phyloP scores from a whole-genome alignment of 225 moss, liverwort and hornwort genomes.

The Polytrichum commune region DNA sequence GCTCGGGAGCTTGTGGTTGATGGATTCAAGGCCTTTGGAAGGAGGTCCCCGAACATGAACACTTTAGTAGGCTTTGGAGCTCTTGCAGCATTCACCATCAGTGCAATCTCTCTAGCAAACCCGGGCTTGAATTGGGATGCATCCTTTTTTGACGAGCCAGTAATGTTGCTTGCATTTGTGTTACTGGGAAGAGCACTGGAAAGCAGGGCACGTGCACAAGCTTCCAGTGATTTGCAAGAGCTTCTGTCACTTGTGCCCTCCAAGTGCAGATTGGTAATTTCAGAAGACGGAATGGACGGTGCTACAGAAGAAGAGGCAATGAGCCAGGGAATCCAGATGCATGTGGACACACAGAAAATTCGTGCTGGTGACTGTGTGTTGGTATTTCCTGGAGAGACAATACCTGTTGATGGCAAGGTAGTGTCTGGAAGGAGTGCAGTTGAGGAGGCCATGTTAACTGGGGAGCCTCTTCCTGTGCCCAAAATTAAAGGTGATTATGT shows the following conservation, averaged over 20 bases:
- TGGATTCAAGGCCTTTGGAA: slow-evolving; percentile 71
- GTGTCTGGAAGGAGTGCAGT: slow-evolving; percentile 73
- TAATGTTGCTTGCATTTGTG: slow-evolving; percentile 93
- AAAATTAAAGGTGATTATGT: slow-evolving; percentile 68
- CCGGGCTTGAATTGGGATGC: slow-evolving; percentile 85
- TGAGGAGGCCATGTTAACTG: slow-evolving; percentile 96
- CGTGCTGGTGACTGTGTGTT: slow-evolving; percentile 74
- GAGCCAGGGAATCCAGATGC: slow-evolving; percentile 55
- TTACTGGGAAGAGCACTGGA: slow-evolving; percentile 82
- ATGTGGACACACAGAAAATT: slow-evolving; percentile 82
- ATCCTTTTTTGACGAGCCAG: slow-evolving; percentile 93
- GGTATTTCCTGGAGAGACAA: slow-evolving; percentile 85
- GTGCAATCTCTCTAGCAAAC: slow-evolving; percentile 71
- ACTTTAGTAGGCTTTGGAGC: slow-evolving; percentile 86
- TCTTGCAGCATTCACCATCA: slow-evolving; percentile 70
- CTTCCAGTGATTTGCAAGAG: slow-evolving; percentile 96
- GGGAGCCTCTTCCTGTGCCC: slow-evolving; percentile 79
- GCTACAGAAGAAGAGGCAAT: slow-evolving; percentile 7
- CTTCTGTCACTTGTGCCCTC: slow-evolving; percentile 86
- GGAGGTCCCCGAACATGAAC: slow-evolving; percentile 93
- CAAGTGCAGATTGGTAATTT: slow-evolving; percentile 70
- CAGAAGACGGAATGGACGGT: slow-evolving; percentile 39
- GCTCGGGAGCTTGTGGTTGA: slow-evolving; percentile 80
- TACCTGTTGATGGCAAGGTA: slow-evolving; percentile 85
- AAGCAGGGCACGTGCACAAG: slow-evolving; percentile 81